A percentile compares a stretch with the other conserved stretches of the same genome.
Evolutionary conservation across 257 asterid genomes (phyloP).

Genomic region (Solanum paucissectum): DNA sequence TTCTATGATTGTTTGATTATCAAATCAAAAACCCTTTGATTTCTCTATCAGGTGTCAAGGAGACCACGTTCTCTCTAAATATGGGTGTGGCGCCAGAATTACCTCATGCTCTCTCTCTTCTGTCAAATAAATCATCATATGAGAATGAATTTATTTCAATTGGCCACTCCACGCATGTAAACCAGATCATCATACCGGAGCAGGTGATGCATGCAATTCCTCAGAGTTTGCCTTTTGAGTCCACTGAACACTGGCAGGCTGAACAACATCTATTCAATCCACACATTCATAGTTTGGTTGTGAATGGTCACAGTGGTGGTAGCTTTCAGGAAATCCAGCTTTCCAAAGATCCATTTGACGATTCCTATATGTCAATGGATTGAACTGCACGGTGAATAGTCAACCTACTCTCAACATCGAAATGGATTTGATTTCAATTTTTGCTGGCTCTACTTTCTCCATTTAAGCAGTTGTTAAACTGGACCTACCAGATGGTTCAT

Average conservation of each 20-base stretch:
- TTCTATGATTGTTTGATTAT: neutral
- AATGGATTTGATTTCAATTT: neutral
- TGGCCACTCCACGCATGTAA: constrained; percentile 22
- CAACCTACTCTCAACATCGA: neutral
- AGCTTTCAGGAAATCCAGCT: constrained; percentile 39
- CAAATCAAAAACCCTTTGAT: neutral
- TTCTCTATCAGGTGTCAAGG: constrained; percentile 41
- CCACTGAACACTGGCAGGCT: constrained; percentile 48
- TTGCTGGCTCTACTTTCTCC: neutral
- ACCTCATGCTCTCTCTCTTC: constrained; percentile 93
- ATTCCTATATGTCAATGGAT: constrained; percentile 31
- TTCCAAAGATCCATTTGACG: constrained; percentile 31
- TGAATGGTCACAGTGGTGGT: constrained; percentile 9
- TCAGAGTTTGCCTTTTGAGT: constrained; percentile 35
- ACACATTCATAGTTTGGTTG: constrained; percentile 11
- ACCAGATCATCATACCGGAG: constrained; percentile 14
- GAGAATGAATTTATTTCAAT: constrained; percentile 28
- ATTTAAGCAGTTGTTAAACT: neutral
- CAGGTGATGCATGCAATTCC: constrained; percentile 31
- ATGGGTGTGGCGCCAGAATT: constrained; percentile 34
- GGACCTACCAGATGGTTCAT: neutral
- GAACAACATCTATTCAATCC: constrained; percentile 24
- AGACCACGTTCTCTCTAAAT: constrained; percentile 15
- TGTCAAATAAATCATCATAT: constrained; percentile 57
- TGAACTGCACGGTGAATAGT: constrained; percentile 12